A percentile compares a stretch with the other conserved stretches of the same genome.
Evolutionary conservation across 2,329 filamentous ascomycete species (phyloP).

Genomic region (Hypoxylon sp.): DNA sequence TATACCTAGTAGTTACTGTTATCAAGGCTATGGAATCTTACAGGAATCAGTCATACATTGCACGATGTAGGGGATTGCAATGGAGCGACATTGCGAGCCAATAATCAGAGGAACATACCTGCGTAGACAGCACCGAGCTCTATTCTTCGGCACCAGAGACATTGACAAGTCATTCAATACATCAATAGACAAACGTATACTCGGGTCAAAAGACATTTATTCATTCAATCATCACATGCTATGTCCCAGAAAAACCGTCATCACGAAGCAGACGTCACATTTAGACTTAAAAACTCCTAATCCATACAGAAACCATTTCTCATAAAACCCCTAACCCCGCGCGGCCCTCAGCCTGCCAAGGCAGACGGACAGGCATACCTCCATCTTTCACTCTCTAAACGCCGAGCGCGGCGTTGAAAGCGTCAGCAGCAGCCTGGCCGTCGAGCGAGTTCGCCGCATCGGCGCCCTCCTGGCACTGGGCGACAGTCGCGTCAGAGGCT

Average conservation of each 20-base stretch:
- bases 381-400: slow-evolving; percentile 44
- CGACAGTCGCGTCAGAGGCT: slow-evolving; percentile 53
- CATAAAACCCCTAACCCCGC: slow-evolving; percentile 1
- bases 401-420: slow-evolving; percentile 59
- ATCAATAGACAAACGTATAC: background rate
- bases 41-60: background rate
- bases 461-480: slow-evolving; percentile 54
- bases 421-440: slow-evolving; percentile 58
- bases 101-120: background rate
- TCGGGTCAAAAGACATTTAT: slow-evolving; percentile 1
- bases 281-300: slow-evolving; percentile 12
- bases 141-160: too few relatives aligned
- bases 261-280: slow-evolving; percentile 32
- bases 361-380: background rate
- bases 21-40: background rate
- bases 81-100: background rate
- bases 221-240: slow-evolving; percentile 26
- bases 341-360: background rate
- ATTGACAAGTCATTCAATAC: background rate
- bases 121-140: too few relatives aligned
- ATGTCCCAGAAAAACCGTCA: slow-evolving; percentile 1
- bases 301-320: slow-evolving; percentile 15
- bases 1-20: background rate
- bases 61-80: background rate
- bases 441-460: slow-evolving; percentile 52